Conservation (phyloP, 805 yeast species). For the Nakazawaea siamensis region DNA sequence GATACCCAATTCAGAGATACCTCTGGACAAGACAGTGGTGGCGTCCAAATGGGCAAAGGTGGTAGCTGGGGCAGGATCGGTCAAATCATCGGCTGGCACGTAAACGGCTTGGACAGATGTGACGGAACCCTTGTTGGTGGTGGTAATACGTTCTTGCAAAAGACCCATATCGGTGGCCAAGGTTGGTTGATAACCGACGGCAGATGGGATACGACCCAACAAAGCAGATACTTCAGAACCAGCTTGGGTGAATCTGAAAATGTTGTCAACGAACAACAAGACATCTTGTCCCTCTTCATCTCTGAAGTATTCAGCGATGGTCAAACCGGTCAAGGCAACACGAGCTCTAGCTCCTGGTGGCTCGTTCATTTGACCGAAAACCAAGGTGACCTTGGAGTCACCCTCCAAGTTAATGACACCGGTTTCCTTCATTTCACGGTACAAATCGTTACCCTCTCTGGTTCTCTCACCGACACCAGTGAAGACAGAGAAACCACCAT, state of each 20-base stretch:
- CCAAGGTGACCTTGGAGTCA: slow-evolving; percentile 98
- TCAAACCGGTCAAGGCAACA: slow-evolving; percentile 99
- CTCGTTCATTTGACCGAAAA: slow-evolving; percentile 99
- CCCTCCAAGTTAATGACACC: slow-evolving; percentile 99
- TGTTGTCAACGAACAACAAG: slow-evolving; percentile 97
- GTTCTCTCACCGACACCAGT: slow-evolving; percentile 99
- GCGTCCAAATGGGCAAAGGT: slow-evolving; percentile 99
- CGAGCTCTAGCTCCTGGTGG: slow-evolving; percentile 99
- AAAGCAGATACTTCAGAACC: slow-evolving; percentile 99
- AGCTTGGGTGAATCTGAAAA: slow-evolving; percentile 99
- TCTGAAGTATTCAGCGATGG: slow-evolving; percentile 99
- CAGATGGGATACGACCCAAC: slow-evolving; percentile 99
- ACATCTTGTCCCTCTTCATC: slow-evolving; percentile 99
- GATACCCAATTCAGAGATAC: slow-evolving; percentile 99
- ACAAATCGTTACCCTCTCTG: slow-evolving; percentile 99
- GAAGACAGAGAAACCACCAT: slow-evolving; percentile 99
- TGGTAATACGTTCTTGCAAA: slow-evolving; percentile 99
- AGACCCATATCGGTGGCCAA: slow-evolving; percentile 99
- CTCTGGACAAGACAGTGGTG: slow-evolving; percentile 98
- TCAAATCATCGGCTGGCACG: slow-evolving; percentile 99
- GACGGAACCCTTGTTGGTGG: slow-evolving; percentile 99
- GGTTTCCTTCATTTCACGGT: slow-evolving; percentile 99
- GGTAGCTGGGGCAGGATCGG: slow-evolving; percentile 99
- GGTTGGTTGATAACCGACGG: slow-evolving; percentile 99
- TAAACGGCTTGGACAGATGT: slow-evolving; percentile 99